Evolutionary conservation across 805 yeast genomes (phyloP), one percentile per base, ranked within the genome.

Genomic region (Saturnispora gosingensis): DNA sequence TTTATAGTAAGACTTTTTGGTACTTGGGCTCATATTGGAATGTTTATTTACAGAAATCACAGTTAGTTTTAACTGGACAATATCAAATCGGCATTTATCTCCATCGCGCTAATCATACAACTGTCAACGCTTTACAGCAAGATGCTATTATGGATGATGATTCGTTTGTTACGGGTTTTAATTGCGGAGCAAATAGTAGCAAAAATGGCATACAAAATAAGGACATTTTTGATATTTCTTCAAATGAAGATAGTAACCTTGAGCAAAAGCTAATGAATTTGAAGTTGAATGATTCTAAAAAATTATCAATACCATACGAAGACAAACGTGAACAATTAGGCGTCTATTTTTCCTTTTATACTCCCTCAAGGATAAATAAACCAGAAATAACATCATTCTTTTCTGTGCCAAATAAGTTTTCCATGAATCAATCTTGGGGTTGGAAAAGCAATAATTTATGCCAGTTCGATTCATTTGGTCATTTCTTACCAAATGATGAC

Each of bases 21-120:
- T 78, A 77, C 58, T 81, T 81, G n/a, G 83, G 83, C 0, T 76
- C 82, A 10, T 76, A 73, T 56, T 78, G 83, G 83, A 77, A 76
- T 55, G 61, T 78, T 8, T 78, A 78, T 58, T 64, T 77, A 32
- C 82, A 78, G 53, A 78, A 76, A 56, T 72, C 65, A 44, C 61
- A 60, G 25, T 61, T 72, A 38, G 66, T 67, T 22, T 63, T 66
- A 44, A 71, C 71, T 52, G 67, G 70, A 51, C 70, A 74, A 3
- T 71, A 61, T 53, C 82, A 78, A 54, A 71, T 78, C 60, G 83
- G 83, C 6, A 82, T 78, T 8, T 78, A 78, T 59, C 60, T 78
- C 40, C 82, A 78, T 55, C 60, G 83, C 42, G 80, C 80, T 2
- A 67, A 65, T 43, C 63, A 56, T 46, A 60, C 61, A 4, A 52